Conservation (phyloP, 1,139 yeast species). For the Magnusiomyces fungicola region DNA sequence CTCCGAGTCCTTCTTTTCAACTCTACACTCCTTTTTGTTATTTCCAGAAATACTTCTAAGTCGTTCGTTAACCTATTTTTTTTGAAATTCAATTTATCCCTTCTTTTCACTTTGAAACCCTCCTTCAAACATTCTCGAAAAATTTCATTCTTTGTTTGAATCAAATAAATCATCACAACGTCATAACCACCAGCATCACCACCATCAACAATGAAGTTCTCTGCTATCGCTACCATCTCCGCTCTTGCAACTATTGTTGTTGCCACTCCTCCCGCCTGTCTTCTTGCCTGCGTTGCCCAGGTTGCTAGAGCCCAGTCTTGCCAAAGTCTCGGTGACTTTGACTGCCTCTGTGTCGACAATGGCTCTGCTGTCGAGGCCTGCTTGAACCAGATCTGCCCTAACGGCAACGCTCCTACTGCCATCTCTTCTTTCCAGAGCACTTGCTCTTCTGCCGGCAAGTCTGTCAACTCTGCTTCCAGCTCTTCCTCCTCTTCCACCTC, state of each 20-base stretch:
- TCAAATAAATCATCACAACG: no score
- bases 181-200: neutral
- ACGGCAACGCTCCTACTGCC: conserved; percentile 51
- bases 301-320: conserved; percentile 49
- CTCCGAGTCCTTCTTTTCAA: no score
- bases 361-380: conserved; percentile 48
- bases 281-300: conserved; percentile 76
- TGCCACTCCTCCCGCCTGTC: conserved; percentile 77
- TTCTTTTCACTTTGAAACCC: no score
- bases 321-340: conserved; percentile 56
- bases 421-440: conserved; percentile 45
- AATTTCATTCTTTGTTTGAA: neutral
- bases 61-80: no score
- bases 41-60: no score
- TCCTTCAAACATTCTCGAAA: no score
- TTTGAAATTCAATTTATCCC: no score
- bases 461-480: conserved; percentile 32
- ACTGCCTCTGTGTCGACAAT: conserved; percentile 57
- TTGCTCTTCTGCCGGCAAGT: conserved; percentile 24
- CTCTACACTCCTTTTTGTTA: no score
- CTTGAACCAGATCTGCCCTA: conserved; percentile 59
- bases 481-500: conserved; percentile 30
- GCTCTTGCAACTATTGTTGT: conserved; percentile 34
- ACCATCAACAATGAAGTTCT: conserved; percentile 24
- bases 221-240: conserved; percentile 47